phyloP scores from a whole-genome alignment of 1,284 basidiomycete genomes.

The Rhodotorula sp. region DNA sequence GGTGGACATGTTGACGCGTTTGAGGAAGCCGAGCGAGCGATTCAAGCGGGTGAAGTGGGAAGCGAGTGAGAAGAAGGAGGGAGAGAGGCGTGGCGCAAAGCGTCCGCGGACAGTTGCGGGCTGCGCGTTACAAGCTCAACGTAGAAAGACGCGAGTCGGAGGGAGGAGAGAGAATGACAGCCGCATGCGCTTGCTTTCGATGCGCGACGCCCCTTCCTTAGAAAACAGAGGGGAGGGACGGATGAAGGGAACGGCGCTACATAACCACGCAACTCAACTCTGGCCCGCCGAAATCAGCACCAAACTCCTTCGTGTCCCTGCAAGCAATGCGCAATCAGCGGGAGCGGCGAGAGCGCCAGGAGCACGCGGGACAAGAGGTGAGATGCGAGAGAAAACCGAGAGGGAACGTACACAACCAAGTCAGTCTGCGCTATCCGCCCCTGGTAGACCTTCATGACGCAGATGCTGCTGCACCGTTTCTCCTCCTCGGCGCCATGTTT shows the following conservation, averaged over 20 bases:
- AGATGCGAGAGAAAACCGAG: no score
- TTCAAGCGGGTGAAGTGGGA: no score
- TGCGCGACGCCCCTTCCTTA: no score
- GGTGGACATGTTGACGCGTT: no score
- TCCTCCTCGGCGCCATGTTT: slow-evolving; percentile 7
- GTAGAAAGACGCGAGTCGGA: no score
- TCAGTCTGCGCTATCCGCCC: slow-evolving; percentile 28
- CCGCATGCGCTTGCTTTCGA: no score
- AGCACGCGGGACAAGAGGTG: not conserved
- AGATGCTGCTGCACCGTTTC: slow-evolving; percentile 3
- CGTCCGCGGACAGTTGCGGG: no score
- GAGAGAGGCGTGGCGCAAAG: no score
- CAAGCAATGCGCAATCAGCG: not conserved
- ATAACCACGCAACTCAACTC: not conserved
- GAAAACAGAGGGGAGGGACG: no score
- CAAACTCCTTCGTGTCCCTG: slow-evolving; percentile 6
- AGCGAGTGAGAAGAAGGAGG: no score
- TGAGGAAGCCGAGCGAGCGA: no score
- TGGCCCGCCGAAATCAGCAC: not conserved
- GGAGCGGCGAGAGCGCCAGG: not conserved
- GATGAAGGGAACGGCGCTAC: not conserved
- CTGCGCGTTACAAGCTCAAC: not conserved
- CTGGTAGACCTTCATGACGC: slow-evolving; percentile 27
- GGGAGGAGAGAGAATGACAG: no score
- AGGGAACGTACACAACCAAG: slow-evolving; percentile 15